These are phyloP conservation scores for Alternaria gaisen DNA, from an alignment of 2,329 filamentous ascomycete genomes.

Conservation along the genomic window DNA sequence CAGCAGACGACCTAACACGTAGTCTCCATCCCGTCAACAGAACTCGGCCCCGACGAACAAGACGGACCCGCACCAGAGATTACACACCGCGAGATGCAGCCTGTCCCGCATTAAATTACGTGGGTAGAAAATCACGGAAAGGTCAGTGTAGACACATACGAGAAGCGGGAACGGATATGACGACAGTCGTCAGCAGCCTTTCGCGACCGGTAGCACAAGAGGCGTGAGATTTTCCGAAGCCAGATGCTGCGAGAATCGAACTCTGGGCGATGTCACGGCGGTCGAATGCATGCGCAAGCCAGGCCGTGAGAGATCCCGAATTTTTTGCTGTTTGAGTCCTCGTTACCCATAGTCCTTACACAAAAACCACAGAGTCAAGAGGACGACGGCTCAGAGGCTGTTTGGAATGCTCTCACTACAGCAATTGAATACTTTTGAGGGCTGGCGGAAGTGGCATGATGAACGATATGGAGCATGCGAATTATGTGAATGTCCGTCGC, in stretches of 20 bases:
- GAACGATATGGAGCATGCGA: not conserved
- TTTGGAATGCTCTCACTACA: not conserved
- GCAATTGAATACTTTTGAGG: not conserved
- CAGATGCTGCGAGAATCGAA: conserved; percentile 45
- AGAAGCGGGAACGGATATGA: conserved; percentile 52
- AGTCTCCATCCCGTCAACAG: conserved; percentile 1
- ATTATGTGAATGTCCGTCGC: not conserved
- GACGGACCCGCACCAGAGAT: conserved; percentile 24
- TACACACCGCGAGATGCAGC: conserved; percentile 33
- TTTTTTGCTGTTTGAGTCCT: conserved; percentile 8
- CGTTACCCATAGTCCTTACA: conserved; percentile 13
- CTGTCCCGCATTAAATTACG: conserved; percentile 47
- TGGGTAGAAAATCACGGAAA: conserved; percentile 53
- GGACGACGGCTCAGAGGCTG: not conserved
- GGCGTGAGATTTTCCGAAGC: conserved; percentile 49
- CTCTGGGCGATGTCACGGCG: conserved; percentile 38
- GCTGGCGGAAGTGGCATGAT: not conserved
- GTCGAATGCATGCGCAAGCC: conserved; percentile 34
- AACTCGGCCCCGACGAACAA: conserved; percentile 16
- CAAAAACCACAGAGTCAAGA: not conserved
- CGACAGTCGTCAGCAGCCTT: conserved; percentile 52
- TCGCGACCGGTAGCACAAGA: conserved; percentile 48
- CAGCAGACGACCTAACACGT: not conserved
- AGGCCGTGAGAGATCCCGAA: conserved; percentile 43
- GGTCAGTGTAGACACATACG: conserved; percentile 41